Evolutionary conservation across 208 protist genomes (phyloP).

Genomic region (Naegleria lovaniensis): DNA sequence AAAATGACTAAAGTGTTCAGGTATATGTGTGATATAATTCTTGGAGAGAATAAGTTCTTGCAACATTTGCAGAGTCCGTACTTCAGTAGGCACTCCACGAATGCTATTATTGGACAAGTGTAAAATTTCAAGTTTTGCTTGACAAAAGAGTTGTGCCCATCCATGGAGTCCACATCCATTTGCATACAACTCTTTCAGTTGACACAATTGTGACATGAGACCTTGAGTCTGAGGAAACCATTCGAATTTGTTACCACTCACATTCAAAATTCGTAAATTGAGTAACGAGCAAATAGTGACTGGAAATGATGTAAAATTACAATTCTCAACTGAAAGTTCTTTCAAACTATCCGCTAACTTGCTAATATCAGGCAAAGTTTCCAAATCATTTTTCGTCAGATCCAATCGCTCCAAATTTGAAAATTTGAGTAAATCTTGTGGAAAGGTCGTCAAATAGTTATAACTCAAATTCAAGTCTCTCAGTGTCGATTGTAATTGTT

Average conservation of each 20-base stretch:
- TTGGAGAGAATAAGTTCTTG: background rate
- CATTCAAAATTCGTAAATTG: background rate
- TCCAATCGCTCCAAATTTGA: background rate
- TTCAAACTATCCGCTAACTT: background rate
- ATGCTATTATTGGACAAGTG: background rate
- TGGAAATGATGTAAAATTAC: background rate
- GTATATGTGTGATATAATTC: background rate
- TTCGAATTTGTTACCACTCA: background rate
- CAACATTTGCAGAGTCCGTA: background rate
- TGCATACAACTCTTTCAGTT: background rate
- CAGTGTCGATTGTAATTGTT: background rate
- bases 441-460: background rate
- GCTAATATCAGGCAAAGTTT: background rate
- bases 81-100: background rate
- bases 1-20: background rate
- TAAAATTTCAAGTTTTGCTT: background rate
- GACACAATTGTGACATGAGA: background rate
- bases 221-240: background rate
- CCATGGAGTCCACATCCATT: background rate
- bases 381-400: background rate
- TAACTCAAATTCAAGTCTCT: background rate
- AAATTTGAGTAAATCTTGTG: background rate
- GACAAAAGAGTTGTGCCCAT: background rate
- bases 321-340: background rate
- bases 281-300: background rate